Conservation (phyloP, 2,329 filamentous ascomycete species). For the Parascedosporium putredinis region DNA sequence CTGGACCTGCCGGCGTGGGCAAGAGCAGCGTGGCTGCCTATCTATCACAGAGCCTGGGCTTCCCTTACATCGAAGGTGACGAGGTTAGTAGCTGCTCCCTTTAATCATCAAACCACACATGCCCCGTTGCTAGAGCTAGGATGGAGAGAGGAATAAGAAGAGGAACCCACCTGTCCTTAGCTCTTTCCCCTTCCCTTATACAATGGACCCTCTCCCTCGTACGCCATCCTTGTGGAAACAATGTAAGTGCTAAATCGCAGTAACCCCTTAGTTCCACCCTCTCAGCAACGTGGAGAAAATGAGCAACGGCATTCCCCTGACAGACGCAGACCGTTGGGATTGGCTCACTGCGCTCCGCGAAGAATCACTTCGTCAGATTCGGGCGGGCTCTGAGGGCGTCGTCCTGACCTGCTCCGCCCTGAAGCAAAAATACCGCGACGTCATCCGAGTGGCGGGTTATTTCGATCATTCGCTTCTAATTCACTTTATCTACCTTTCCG, state of each 20-base stretch:
- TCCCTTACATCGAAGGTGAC: slow-evolving; percentile 70
- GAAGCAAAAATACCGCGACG: slow-evolving; percentile 94
- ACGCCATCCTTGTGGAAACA: too few species aligned
- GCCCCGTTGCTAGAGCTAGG: too few species aligned
- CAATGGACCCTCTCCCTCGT: too few species aligned
- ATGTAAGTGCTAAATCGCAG: not conserved
- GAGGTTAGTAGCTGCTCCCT: too few species aligned
- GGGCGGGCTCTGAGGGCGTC: slow-evolving; percentile 57
- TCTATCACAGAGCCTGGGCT: slow-evolving; percentile 48
- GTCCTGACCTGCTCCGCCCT: slow-evolving; percentile 93
- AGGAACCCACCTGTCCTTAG: too few species aligned
- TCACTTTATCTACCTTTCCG: slow-evolving; percentile 87
- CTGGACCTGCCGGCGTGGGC: slow-evolving; percentile 68
- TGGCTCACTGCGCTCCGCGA: slow-evolving; percentile 77
- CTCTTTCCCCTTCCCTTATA: too few species aligned
- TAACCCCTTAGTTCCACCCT: slow-evolving; percentile 57
- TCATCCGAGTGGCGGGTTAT: slow-evolving; percentile 72
- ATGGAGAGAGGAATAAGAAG: too few species aligned
- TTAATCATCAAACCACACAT: too few species aligned
- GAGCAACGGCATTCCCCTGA: slow-evolving; percentile 71
- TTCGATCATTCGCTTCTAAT: slow-evolving; percentile 63
- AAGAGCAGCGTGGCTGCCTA: slow-evolving; percentile 66
- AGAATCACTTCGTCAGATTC: slow-evolving; percentile 48
- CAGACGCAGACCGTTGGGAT: slow-evolving; percentile 92
- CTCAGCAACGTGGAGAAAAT: slow-evolving; percentile 83